Evolutionary conservation across 164 flowering plant genomes (phyloP), one percentile per base, ranked within the genome.

Genomic region (Sextonia rubra): DNA sequence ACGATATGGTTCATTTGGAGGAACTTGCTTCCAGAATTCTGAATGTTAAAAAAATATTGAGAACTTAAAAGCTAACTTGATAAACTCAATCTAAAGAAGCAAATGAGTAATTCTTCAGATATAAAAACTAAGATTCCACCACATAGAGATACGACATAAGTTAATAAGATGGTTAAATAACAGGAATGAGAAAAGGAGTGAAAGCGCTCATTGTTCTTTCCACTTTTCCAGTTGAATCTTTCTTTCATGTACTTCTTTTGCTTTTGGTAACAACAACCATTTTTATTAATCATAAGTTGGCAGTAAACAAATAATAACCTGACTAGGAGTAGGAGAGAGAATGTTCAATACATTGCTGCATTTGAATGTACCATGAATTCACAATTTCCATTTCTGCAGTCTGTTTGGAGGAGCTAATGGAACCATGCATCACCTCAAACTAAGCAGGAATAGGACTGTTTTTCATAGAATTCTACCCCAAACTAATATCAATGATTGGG

Each of bases 11-110:
- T 95, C 99, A 75, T 27, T 91, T 26, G 92, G 87, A 74, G 99
- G 97, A 74, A 95, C 74, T 77, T 87, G 85, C 65, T 95, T 95
- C 99, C 98, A 95, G 69, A 95, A 95, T 79, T 95, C 99, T 95
- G 86, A 60, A 81, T 65, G 27, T 66, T 73, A 25, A 71, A 74
- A 23, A 58, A 63, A 9, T 60, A 12, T 61, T 12, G 30, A 61
- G 30, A 25, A 61, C 27, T 61, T 12, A 61, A 3, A 61, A n/a
- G 64, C 64, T 25, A 23, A 61, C 27, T 22, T 23, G 27, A 61
- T 11, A 7, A 61, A 23, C 24, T 25, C 30, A 61, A 6, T 61
- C 30, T 22, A 61, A n/a, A 25, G 8, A 61, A 22, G 27, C 3
- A 4, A 52, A 52, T 52, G n/a, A 52, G n/a, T 20, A 52, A 52